Conservation (phyloP, 2,329 filamentous ascomycete species). For the Fusarium sp. region DNA sequence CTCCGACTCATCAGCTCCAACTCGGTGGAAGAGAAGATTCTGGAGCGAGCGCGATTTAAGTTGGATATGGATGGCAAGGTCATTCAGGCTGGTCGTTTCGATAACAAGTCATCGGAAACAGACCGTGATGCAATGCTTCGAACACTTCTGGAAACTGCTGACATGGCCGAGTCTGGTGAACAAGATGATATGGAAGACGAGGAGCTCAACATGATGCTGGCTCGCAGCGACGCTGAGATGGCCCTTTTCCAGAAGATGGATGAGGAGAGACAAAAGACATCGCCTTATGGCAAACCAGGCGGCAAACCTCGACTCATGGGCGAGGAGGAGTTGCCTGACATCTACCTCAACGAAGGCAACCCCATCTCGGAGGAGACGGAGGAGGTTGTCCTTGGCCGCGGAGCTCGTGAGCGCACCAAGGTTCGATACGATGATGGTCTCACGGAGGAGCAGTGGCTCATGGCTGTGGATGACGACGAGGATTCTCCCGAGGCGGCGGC, state of each 20-base stretch:
- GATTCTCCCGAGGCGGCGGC: conserved; percentile 94
- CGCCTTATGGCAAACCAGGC: conserved; percentile 76
- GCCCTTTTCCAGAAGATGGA: conserved; percentile 84
- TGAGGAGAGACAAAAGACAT: conserved; percentile 73
- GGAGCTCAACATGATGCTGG: conserved; percentile 93
- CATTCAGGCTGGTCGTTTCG: conserved; percentile 98
- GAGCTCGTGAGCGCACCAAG: conserved; percentile 92
- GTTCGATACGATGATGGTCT: conserved; percentile 97
- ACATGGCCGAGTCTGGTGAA: conserved; percentile 74
- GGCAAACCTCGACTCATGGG: conserved; percentile 83
- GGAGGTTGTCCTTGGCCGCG: conserved; percentile 81
- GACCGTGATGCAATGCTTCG: conserved; percentile 97
- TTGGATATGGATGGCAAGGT: conserved; percentile 99
- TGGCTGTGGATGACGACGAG: conserved; percentile 96
- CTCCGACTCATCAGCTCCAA: conserved; percentile 95
- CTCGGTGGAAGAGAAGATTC: conserved; percentile 97
- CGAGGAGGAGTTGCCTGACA: conserved; percentile 90
- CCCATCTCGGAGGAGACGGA: conserved; percentile 82
- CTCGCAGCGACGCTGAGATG: conserved; percentile 86
- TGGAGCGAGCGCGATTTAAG: conserved; percentile 97
- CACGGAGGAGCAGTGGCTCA: conserved; percentile 98
- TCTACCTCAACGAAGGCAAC: conserved; percentile 89
- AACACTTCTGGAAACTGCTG: conserved; percentile 88
- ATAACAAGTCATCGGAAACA: conserved; percentile 98
- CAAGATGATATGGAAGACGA: conserved; percentile 99